Conservation (phyloP, 1,139 yeast species). For the Geotrichum europaeum region DNA sequence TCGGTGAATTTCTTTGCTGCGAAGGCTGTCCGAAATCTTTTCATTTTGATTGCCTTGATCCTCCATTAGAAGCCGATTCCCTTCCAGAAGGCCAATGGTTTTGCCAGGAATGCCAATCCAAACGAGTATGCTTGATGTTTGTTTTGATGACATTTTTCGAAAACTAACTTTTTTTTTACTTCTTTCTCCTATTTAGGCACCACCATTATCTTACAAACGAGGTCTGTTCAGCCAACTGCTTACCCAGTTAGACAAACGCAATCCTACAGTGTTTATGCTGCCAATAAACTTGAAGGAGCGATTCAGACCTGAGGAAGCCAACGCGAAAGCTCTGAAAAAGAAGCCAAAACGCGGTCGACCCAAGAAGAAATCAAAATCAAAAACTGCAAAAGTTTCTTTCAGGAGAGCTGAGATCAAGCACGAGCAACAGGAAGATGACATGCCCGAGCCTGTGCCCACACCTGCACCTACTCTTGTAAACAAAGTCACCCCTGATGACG, state of each 20-base stretch:
- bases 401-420: constrained; percentile 48
- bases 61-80: constrained; percentile 69
- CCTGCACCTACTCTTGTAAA: neutral
- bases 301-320: constrained; percentile 55
- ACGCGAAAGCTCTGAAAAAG: constrained; percentile 63
- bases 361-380: neutral
- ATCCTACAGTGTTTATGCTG: constrained; percentile 65
- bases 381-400: constrained; percentile 26
- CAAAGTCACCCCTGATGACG: neutral
- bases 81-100: constrained; percentile 89
- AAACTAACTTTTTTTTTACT: neutral
- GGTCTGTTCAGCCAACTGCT: constrained; percentile 60
- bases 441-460: neutral
- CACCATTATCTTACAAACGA: constrained; percentile 30
- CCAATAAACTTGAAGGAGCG: constrained; percentile 68
- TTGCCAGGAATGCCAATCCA: constrained; percentile 60
- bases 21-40: constrained; percentile 89
- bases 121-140: constrained; percentile 19
- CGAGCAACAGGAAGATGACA: neutral
- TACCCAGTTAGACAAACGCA: constrained; percentile 49
- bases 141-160: neutral
- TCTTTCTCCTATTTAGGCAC: constrained; percentile 23
- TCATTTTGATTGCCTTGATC: constrained; percentile 86
- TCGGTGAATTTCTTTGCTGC: constrained; percentile 88
- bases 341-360: constrained; percentile 23